Evolutionary conservation across 129 eudicot species (phyloP), one percentile per base, ranked within the genome.

Genomic region (Pseudognaphalium luteoalbum): DNA sequence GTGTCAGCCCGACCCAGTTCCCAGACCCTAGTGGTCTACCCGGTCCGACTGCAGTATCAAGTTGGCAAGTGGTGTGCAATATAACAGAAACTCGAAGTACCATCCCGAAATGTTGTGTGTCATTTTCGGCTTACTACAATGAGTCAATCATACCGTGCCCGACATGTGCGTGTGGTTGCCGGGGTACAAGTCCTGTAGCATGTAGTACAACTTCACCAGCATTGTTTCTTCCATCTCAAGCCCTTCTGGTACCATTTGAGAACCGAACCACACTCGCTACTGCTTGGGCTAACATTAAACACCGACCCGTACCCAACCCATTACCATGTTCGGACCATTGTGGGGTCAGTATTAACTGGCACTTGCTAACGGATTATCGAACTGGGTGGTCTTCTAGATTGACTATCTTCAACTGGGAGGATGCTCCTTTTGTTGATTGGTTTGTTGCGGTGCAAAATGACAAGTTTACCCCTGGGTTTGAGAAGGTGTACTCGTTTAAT

Each of bases 41-140:
- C 3, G 82, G 83, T 29, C 37, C 84, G 6, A 71, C 90, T 11
- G 90, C 87, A 16, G 54, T 89, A 15, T 91, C 92, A 19, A 91
- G 96, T 87, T 91, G 97, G 97, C 97, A 91, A 72, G 91, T 91
- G 22, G 92, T 91, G 19, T 91, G 97, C 84, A 91, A 88, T 65
- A 91, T 91, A 44, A 91, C 97, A 4, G 86, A 85, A 63, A 78
- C 86, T 17, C 85, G 80, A 76, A 83, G 76, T 12, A 66, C 83
- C 3, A 84, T 77, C 78, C 92, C 95, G 0, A 79, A 83, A 66
- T 91, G 97, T 70, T 91, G 97, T 30, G 97, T 91, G 47, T 88
- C 97, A 5, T 91, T 88, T 51, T 91, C 97, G 15, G 92, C 97
- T 15, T 91, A 68, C 73, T 88, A 83, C 76, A 91, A 88, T 15